These are phyloP conservation scores for Fraxinus nigra DNA, from an alignment of 305 asterid genomes.

Conservation along the genomic window DNA sequence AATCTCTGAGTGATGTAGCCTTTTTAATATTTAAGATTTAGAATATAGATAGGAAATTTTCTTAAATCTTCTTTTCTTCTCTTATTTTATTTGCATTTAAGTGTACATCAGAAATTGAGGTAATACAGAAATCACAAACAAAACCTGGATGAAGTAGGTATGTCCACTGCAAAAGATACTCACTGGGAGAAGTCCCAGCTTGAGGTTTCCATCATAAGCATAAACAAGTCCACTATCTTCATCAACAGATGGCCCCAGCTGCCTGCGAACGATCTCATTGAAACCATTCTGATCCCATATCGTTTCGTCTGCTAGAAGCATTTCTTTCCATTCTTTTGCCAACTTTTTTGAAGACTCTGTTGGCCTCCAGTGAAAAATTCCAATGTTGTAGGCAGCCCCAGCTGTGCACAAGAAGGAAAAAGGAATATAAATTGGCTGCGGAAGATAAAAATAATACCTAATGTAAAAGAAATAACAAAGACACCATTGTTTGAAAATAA, in stretches of 20 bases:
- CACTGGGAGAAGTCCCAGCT: slow-evolving; percentile 92
- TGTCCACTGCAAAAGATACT: slow-evolving; percentile 99
- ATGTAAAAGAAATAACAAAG: slow-evolving; percentile 8
- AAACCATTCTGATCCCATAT: slow-evolving; percentile 99
- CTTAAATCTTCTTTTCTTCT: slow-evolving; percentile 5
- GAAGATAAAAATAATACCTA: neutral
- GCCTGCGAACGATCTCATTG: slow-evolving; percentile 75
- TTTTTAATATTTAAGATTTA: slow-evolving; percentile 12
- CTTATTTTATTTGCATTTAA: slow-evolving; percentile 1
- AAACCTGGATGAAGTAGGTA: slow-evolving; percentile 95
- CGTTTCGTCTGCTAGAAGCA: slow-evolving; percentile 75
- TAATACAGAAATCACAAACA: slow-evolving; percentile 12
- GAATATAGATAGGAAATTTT: slow-evolving; percentile 11
- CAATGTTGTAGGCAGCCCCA: slow-evolving; percentile 88
- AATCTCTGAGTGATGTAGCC: slow-evolving; percentile 9
- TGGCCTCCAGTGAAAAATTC: slow-evolving; percentile 98
- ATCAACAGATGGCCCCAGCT: slow-evolving; percentile 92
- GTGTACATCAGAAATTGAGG: neutral
- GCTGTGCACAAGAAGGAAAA: slow-evolving; percentile 39
- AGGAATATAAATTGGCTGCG: slow-evolving; percentile 5
- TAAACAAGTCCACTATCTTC: slow-evolving; percentile 92
- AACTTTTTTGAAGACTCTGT: slow-evolving; percentile 72
- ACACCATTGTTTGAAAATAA: neutral
- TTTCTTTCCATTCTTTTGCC: slow-evolving; percentile 90
- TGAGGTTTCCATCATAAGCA: slow-evolving; percentile 96